Evolutionary conservation across 2,329 filamentous ascomycete genomes (phyloP), one percentile per base, ranked within the genome.

Genomic region (Xylariaceae sp.): DNA sequence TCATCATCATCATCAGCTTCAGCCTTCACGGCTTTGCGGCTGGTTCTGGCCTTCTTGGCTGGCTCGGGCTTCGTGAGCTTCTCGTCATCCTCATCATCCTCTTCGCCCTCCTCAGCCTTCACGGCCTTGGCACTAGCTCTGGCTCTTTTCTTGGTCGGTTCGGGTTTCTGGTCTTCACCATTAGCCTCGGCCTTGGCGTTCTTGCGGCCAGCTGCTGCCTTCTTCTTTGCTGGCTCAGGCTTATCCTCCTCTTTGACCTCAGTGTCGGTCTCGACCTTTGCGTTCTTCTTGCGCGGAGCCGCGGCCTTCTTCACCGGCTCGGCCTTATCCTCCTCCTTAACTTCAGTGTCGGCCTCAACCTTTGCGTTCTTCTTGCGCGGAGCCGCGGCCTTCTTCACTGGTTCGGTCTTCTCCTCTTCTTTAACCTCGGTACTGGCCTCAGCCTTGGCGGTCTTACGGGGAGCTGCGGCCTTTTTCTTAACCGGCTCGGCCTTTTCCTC

Each of bases 271-370:
- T 30, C 23, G 5, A 30, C 23, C 23, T 30, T 30, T 4, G 23
- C 23, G 23, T 30, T 30, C 23, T 30, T 30, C 4, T 30, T 30
- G 23, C 23, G 23, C 4, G 23, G 53, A 60, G 58, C 67, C 60
- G 68, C 75, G 54, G 69, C 62, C 63, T 76, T 77, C 62, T 74
- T 72, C n/a, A 72, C 71, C 37, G 72, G 71, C 44, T 73, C 61
- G 35, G 66, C 63, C 23, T 72, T 56, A 7, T 56, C 55, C 4
- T 60, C 51, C 18, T 39, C 51, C 5, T 53, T n/a, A 39, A 11
- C 41, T 11, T 11, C 11, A 13, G 11, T 3, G 2, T 41, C 9
- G 5, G 13, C 61, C 51, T 69, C 65, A 7, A 23, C 35, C 37
- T 57, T 54, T 34, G 54, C 54, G 15, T 37, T 13, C 45, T 61